These are phyloP conservation scores for Hirschfeldia incana DNA, from an alignment of 345 rosid species.

Conservation along the genomic window DNA sequence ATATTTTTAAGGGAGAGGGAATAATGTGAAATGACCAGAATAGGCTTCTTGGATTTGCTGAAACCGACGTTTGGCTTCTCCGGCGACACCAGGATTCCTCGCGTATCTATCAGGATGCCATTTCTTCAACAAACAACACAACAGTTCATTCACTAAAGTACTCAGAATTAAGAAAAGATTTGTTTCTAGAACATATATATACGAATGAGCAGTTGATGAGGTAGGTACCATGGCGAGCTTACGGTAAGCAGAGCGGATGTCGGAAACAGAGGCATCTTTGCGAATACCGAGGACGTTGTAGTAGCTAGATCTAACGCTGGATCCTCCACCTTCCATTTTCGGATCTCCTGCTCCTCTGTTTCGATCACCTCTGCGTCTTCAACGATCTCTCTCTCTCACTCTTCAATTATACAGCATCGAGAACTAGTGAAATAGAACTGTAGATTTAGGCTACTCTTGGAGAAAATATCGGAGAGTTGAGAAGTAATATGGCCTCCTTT, in stretches of 20 bases:
- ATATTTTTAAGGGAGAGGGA: neutral
- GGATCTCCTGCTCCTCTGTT: slow-evolving; percentile 9
- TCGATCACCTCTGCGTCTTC: neutral
- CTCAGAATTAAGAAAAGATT: too few relatives aligned
- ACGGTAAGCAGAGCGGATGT: slow-evolving; percentile 77
- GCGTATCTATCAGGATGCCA: slow-evolving; percentile 90
- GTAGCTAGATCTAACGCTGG: slow-evolving; percentile 64
- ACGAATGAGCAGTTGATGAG: neutral
- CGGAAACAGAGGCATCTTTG: slow-evolving; percentile 78
- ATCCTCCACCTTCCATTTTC: slow-evolving; percentile 69
- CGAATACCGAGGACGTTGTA: slow-evolving; percentile 82
- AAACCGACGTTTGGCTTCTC: slow-evolving; percentile 81
- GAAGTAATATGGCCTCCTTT: neutral
- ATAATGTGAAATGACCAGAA: slow-evolving; percentile 51
- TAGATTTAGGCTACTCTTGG: neutral
- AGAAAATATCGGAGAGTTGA: slow-evolving; percentile 7
- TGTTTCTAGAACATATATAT: neutral
- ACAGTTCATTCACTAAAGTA: too few relatives aligned
- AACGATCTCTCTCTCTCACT: neutral
- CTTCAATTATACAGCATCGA: slow-evolving; percentile 1
- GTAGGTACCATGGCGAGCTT: slow-evolving; percentile 78
- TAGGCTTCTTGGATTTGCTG: slow-evolving; percentile 96
- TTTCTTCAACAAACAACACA: slow-evolving; percentile 42
- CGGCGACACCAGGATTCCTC: slow-evolving; percentile 54
- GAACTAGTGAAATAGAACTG: neutral